Conservation (phyloP, 108 stramenopile genomes). For the Skeletonema grethae region DNA sequence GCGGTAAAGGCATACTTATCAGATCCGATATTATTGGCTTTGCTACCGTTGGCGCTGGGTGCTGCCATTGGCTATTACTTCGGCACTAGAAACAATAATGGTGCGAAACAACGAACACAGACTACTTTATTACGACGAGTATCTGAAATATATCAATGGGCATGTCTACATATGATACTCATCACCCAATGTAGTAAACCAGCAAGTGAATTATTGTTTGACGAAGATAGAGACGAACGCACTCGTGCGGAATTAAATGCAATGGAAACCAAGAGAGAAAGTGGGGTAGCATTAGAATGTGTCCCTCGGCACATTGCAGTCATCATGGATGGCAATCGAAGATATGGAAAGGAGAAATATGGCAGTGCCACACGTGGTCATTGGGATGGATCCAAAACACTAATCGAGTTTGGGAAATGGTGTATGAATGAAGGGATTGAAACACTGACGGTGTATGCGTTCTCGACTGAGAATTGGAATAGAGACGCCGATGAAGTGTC, state of each 20-base stretch:
- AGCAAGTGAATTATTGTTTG: background rate
- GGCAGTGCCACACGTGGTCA: slow-evolving; percentile 86
- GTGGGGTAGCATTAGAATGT: slow-evolving; percentile 48
- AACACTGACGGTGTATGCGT: slow-evolving; percentile 94
- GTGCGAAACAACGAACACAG: background rate
- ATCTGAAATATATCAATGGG: slow-evolving; percentile 5
- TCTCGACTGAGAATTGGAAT: slow-evolving; percentile 98
- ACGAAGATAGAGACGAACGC: slow-evolving; percentile 31
- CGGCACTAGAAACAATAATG: slow-evolving; percentile 33
- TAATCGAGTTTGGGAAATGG: slow-evolving; percentile 93
- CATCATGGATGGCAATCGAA: slow-evolving; percentile 99
- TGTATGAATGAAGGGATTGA: slow-evolving; percentile 84
- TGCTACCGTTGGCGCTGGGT: slow-evolving; percentile 61
- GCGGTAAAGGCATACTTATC: slow-evolving; percentile 60
- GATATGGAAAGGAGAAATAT: slow-evolving; percentile 84
- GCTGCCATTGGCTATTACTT: slow-evolving; percentile 54
- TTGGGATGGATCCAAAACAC: slow-evolving; percentile 88
- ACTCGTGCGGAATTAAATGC: slow-evolving; percentile 31
- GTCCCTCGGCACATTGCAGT: slow-evolving; percentile 84
- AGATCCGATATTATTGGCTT: slow-evolving; percentile 51
- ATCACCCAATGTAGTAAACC: background rate
- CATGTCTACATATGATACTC: slow-evolving; percentile 2
- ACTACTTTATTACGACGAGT: background rate
- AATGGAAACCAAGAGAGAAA: slow-evolving; percentile 45
- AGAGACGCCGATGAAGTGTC: slow-evolving; percentile 84